These are phyloP conservation scores for Sedum album DNA, from an alignment of 164 flowering plant species.

Conservation along the genomic window DNA sequence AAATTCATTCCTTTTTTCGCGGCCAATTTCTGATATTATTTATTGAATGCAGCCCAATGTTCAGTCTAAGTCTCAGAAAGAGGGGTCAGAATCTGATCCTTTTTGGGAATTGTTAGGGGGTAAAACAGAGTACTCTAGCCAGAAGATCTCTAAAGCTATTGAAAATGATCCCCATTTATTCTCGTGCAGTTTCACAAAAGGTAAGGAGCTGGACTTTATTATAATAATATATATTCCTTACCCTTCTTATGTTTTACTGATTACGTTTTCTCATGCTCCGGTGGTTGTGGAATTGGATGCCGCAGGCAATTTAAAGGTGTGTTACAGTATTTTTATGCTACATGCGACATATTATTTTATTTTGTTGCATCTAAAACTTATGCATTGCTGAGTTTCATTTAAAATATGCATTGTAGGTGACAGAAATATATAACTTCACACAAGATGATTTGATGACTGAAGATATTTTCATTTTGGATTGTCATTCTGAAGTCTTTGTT, in stretches of 20 bases:
- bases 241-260: neutral
- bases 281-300: constrained; percentile 8
- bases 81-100: constrained; percentile 82
- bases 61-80: constrained; percentile 76
- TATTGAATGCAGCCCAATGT: constrained; percentile 65
- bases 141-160: constrained; percentile 59
- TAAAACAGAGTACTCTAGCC: constrained; percentile 77
- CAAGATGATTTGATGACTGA: constrained; percentile 99
- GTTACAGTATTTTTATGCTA: constrained; percentile 13
- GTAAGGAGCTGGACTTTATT: constrained; percentile 21
- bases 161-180: constrained; percentile 93
- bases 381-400: neutral
- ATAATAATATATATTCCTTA: neutral
- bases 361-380: neutral
- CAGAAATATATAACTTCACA: constrained; percentile 72
- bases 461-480: constrained; percentile 84
- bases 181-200: constrained; percentile 65
- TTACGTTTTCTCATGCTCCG: constrained; percentile 6
- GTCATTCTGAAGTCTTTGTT: constrained; percentile 79
- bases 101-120: constrained; percentile 95
- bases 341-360: neutral
- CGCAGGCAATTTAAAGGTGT: constrained; percentile 84
- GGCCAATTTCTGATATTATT: constrained; percentile 1
- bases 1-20: neutral
- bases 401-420: constrained; percentile 43